Percentiles rank a stretch among this genome's conserved stretches.
Evolutionary conservation across 495 filamentous ascomycete species (phyloP).

Genomic region (Chaetomium tenue): DNA sequence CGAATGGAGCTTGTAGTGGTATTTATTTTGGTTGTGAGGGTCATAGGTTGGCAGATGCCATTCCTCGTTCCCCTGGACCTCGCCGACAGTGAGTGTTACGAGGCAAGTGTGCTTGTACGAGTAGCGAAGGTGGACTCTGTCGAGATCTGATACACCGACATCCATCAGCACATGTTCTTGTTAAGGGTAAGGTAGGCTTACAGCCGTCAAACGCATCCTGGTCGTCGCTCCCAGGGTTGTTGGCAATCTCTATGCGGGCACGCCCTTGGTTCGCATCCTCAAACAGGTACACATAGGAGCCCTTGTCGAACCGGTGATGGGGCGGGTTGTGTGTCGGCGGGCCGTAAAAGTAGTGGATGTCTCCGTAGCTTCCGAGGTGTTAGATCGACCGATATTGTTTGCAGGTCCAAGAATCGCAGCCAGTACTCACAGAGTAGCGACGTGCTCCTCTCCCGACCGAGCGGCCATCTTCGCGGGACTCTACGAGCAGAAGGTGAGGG

Average conservation of each 20-base stretch:
- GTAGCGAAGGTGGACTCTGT: slow-evolving; percentile 63
- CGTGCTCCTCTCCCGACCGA: slow-evolving; percentile 71
- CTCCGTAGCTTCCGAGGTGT: slow-evolving; percentile 64
- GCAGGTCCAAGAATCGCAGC: background rate
- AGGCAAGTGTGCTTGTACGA: slow-evolving; percentile 76
- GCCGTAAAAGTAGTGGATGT: slow-evolving; percentile 86
- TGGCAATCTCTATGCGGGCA: slow-evolving; percentile 79
- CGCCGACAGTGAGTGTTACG: slow-evolving; percentile 72
- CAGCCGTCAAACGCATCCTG: slow-evolving; percentile 88
- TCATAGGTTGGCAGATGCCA: slow-evolving; percentile 79
- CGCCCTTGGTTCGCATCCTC: slow-evolving; percentile 65
- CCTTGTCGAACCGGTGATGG: slow-evolving; percentile 86
- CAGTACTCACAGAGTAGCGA: slow-evolving; percentile 73
- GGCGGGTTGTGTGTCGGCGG: slow-evolving; percentile 65
- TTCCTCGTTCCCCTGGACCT: slow-evolving; percentile 53
- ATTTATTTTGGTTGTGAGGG: slow-evolving; percentile 64
- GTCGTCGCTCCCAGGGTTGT: slow-evolving; percentile 78
- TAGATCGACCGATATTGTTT: slow-evolving; percentile 4
- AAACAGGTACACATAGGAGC: slow-evolving; percentile 85
- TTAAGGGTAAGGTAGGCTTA: slow-evolving; percentile 42
- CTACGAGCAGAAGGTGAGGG: background rate
- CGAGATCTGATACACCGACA: slow-evolving; percentile 50
- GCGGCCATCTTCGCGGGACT: slow-evolving; percentile 62
- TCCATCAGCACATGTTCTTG: background rate
- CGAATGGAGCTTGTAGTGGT: slow-evolving; percentile 74